A percentile compares a stretch with the other conserved stretches of the same genome.
phyloP scores from a whole-genome alignment of 345 rosid species.

The Cardamine resedifolia region DNA sequence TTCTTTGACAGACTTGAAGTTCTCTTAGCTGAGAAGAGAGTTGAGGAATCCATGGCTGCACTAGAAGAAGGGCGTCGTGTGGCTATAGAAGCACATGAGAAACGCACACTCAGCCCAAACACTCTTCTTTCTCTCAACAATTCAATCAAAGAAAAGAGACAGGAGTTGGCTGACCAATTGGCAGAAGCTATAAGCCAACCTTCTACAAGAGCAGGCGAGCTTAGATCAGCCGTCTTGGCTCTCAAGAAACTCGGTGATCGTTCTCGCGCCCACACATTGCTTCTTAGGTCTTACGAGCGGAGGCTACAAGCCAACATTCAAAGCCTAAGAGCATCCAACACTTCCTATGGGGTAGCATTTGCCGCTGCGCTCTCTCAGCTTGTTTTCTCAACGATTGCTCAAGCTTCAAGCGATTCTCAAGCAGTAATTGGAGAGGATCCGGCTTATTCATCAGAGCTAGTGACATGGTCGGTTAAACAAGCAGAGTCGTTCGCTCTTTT shows the following conservation, averaged over 20 bases:
- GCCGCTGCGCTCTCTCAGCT: conserved; percentile 68
- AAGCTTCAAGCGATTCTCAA: conserved; percentile 74
- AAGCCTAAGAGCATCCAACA: conserved; percentile 53
- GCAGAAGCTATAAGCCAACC: conserved; percentile 64
- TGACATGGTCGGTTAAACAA: conserved; percentile 92
- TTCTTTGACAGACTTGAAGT: conserved; percentile 73
- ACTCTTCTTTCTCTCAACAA: conserved; percentile 46
- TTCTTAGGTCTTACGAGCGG: conserved; percentile 66
- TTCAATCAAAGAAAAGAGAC: conserved; percentile 60
- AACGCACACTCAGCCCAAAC: conserved; percentile 43
- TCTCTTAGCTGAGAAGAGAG: conserved; percentile 80
- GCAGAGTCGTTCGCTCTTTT: conserved; percentile 60
- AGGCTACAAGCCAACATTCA: conserved; percentile 56
- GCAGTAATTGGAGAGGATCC: conserved; percentile 81
- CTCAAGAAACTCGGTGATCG: conserved; percentile 82
- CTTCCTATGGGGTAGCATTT: conserved; percentile 55
- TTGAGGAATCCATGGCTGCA: conserved; percentile 72
- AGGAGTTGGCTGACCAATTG: conserved; percentile 70
- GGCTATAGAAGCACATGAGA: conserved; percentile 44
- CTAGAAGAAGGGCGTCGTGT: conserved; percentile 68
- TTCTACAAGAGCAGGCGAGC: conserved; percentile 69
- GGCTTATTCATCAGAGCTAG: conserved; percentile 83
- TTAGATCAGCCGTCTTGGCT: conserved; percentile 62
- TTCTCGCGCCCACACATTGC: conserved; percentile 73
- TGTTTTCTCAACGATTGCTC: conserved; percentile 80